phyloP scores from a whole-genome alignment of 352 stramenopile genomes.

The Globisporangium cystogenes region DNA sequence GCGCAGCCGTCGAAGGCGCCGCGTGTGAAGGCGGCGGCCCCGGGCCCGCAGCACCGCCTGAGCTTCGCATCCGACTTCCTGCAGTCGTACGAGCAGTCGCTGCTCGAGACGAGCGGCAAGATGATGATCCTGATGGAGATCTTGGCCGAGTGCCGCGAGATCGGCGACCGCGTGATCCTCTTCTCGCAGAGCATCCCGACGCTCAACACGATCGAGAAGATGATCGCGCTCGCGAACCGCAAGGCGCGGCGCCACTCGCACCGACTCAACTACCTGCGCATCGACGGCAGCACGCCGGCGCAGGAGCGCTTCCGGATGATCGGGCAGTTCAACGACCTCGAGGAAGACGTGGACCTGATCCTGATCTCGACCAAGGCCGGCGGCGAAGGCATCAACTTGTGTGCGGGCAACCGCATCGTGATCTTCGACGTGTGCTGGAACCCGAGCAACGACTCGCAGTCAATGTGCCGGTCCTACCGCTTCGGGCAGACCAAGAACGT shows the following conservation, averaged over 20 bases:
- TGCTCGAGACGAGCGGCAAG: conserved; percentile 75
- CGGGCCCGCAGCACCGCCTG: conserved; percentile 37
- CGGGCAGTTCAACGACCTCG: conserved; percentile 72
- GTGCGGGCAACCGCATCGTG: conserved; percentile 84
- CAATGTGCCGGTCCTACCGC: conserved; percentile 91
- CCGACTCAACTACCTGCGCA: conserved; percentile 64
- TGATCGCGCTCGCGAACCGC: conserved; percentile 65
- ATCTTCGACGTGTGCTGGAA: conserved; percentile 93
- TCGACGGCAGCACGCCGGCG: conserved; percentile 77
- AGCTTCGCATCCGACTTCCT: conserved; percentile 69
- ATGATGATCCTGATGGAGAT: conserved; percentile 87
- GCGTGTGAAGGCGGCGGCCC: neutral
- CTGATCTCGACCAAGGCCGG: conserved; percentile 87
- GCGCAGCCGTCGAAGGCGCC: neutral
- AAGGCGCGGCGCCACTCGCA: conserved; percentile 35
- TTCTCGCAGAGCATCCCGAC: conserved; percentile 89
- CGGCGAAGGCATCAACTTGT: conserved; percentile 87
- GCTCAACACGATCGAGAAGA: conserved; percentile 68
- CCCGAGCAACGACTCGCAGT: conserved; percentile 88
- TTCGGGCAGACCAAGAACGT: conserved; percentile 91
- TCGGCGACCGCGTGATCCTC: conserved; percentile 83
- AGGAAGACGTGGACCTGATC: conserved; percentile 79
- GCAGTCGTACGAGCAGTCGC: conserved; percentile 38
- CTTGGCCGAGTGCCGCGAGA: conserved; percentile 51
- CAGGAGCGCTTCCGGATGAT: conserved; percentile 80